Evolutionary conservation across 768 basidiomycete genomes (phyloP).

Genomic region (Suillus paluster): DNA sequence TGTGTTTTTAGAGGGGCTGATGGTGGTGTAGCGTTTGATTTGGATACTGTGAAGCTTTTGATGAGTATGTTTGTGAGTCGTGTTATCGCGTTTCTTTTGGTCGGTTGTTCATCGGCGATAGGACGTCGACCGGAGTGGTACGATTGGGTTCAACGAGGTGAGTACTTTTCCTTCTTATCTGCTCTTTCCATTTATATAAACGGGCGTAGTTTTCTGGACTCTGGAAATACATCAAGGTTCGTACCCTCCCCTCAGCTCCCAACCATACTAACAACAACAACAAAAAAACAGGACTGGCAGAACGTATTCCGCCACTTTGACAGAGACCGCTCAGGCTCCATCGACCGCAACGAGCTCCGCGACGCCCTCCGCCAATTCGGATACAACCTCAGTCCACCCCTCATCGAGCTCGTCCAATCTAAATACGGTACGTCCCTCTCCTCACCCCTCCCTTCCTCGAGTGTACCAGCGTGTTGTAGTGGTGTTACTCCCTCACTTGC

Average conservation of each 20-base stretch:
- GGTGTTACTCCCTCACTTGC: no score
- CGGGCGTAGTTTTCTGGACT: conserved; percentile 64
- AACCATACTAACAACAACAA: not conserved
- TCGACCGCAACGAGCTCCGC: conserved; percentile 70
- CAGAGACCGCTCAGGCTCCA: conserved; percentile 79
- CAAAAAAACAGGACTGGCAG: conserved; percentile 71
- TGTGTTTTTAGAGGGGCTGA: not conserved
- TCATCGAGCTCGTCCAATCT: conserved; percentile 68
- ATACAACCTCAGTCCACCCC: conserved; percentile 70
- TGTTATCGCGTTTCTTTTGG: not conserved
- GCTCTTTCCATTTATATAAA: conserved; percentile 16
- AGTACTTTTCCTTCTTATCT: conserved; percentile 14
- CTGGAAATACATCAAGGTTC: conserved; percentile 80
- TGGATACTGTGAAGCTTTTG: conserved; percentile 83
- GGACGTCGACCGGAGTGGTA: conserved; percentile 78
- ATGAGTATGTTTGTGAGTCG: conserved; percentile 76
- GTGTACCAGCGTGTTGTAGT: no score
- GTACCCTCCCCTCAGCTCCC: not conserved
- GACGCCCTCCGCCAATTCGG: conserved; percentile 79
- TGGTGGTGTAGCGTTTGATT: conserved; percentile 65
- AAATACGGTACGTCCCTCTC: conserved; percentile 70
- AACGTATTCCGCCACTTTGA: conserved; percentile 84
- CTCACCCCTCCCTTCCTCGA: not conserved
- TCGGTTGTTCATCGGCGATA: conserved; percentile 20
- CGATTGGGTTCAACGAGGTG: conserved; percentile 81